Percentiles rank a stretch among this genome's conserved stretches.
Conservation (phyloP, 139 green algal genomes). For the Gonium pectorale region DNA sequence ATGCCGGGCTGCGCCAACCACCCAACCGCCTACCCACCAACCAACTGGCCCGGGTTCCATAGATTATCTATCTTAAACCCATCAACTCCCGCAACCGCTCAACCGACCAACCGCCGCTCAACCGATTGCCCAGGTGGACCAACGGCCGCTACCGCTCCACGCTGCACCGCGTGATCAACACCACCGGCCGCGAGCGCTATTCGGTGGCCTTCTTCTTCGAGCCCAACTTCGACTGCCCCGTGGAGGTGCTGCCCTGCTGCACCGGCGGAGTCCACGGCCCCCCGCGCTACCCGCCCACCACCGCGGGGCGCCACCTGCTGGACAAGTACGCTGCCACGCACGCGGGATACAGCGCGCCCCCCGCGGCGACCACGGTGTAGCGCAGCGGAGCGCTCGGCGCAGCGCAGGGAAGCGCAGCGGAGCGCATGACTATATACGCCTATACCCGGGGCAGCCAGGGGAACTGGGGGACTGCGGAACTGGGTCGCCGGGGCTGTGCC, state of each 20-base stretch:
- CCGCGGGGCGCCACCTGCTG: conserved; percentile 78
- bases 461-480: too few species aligned
- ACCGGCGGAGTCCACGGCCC: conserved; percentile 51
- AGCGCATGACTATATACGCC: too few species aligned
- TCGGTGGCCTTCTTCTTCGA: conserved; percentile 90
- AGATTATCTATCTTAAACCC: too few species aligned
- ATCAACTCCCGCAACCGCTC: too few species aligned
- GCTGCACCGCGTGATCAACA: conserved; percentile 84
- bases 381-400: too few species aligned
- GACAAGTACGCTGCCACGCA: conserved; percentile 83
- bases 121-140: conserved; percentile 80
- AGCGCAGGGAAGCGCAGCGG: too few species aligned
- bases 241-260: conserved; percentile 76
- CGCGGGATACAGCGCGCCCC: conserved; percentile 55
- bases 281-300: conserved; percentile 74
- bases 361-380: neutral
- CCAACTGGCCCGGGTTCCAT: too few species aligned
- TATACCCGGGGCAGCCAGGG: too few species aligned
- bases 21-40: too few species aligned
- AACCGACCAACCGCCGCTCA: too few species aligned
- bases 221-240: conserved; percentile 74
- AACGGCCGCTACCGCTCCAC: conserved; percentile 85
- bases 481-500: too few species aligned
- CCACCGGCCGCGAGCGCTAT: conserved; percentile 70
- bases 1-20: too few species aligned